Evolutionary conservation across 257 asterid species (phyloP).

Genomic region (Salvia splendens): DNA sequence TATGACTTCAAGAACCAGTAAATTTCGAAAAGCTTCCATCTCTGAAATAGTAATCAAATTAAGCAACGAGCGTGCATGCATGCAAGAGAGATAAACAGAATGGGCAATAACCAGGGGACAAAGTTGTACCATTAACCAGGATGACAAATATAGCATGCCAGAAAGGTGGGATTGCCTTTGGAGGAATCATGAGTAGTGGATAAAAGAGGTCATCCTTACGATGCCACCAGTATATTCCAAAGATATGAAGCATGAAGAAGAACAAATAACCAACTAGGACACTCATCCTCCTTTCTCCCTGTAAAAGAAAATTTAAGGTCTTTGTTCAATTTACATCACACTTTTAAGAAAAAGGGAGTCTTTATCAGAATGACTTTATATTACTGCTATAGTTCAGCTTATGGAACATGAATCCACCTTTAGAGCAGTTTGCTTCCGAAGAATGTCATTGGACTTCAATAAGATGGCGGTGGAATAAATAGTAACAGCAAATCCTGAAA

Average conservation of each 20-base stretch:
- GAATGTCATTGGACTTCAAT: slow-evolving; percentile 85
- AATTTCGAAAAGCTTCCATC: neutral
- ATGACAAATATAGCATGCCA: slow-evolving; percentile 86
- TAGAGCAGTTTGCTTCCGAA: slow-evolving; percentile 90
- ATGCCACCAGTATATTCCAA: slow-evolving; percentile 85
- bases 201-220: slow-evolving; percentile 61
- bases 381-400: slow-evolving; percentile 21
- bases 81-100: neutral
- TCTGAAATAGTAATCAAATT: neutral
- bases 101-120: slow-evolving; percentile 25
- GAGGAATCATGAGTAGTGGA: slow-evolving; percentile 83
- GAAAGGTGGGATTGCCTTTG: slow-evolving; percentile 80
- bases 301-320: slow-evolving; percentile 40
- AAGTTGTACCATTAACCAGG: slow-evolving; percentile 70
- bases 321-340: slow-evolving; percentile 19
- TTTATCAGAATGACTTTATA: slow-evolving; percentile 18
- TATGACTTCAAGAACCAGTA: slow-evolving; percentile 26
- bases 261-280: slow-evolving; percentile 62
- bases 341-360: slow-evolving; percentile 13
- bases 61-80: too few species aligned
- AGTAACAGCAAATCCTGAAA: slow-evolving; percentile 73
- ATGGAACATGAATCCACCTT: slow-evolving; percentile 56
- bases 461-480: slow-evolving; percentile 75
- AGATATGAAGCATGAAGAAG: slow-evolving; percentile 61
- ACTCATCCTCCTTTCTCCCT: slow-evolving; percentile 80